These are phyloP conservation scores for Spizellomyces sp. DNA, from an alignment of 192 early-diverging fungal species.

Conservation along the genomic window DNA sequence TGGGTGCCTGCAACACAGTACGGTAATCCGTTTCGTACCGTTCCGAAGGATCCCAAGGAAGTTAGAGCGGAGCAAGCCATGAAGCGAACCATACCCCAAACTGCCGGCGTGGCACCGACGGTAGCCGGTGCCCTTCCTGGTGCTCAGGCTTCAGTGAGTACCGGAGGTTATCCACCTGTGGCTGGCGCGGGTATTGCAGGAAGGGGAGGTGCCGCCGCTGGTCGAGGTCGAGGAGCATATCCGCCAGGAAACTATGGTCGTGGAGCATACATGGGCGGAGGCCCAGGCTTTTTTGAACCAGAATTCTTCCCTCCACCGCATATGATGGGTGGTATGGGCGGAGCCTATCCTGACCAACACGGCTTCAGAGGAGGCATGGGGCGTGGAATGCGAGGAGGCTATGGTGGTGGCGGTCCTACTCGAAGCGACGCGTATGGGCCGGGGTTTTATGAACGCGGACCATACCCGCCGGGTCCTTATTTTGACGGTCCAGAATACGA, in stretches of 20 bases:
- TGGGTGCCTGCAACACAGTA: slow-evolving; percentile 13
- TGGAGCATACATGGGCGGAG: slow-evolving; percentile 11
- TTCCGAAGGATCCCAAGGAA: slow-evolving; percentile 35
- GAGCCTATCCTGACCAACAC: slow-evolving; percentile 9
- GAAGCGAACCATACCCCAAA: neutral
- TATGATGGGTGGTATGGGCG: slow-evolving; percentile 26
- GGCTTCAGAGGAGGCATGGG: slow-evolving; percentile 18
- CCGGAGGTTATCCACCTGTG: neutral
- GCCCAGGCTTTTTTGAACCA: slow-evolving; percentile 12
- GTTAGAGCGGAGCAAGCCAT: slow-evolving; percentile 13
- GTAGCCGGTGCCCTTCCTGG: neutral
- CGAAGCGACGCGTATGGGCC: slow-evolving; percentile 3
- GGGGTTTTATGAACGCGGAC: slow-evolving; percentile 23
- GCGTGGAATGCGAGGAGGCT: neutral
- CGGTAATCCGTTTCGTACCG: slow-evolving; percentile 33
- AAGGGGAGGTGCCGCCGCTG: slow-evolving; percentile 4
- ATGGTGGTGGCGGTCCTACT: neutral
- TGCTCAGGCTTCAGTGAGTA: neutral
- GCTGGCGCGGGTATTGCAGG: slow-evolving; percentile 1
- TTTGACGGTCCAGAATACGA: slow-evolving; percentile 21
- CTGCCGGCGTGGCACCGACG: slow-evolving; percentile 12
- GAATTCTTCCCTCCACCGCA: slow-evolving; percentile 27
- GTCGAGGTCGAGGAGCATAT: slow-evolving; percentile 5
- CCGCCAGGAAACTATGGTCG: neutral
- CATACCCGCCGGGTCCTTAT: slow-evolving; percentile 16